A percentile compares a stretch with the other conserved stretches of the same genome.
Conservation (phyloP, 805 yeast genomes). For the Pichia exigua region DNA sequence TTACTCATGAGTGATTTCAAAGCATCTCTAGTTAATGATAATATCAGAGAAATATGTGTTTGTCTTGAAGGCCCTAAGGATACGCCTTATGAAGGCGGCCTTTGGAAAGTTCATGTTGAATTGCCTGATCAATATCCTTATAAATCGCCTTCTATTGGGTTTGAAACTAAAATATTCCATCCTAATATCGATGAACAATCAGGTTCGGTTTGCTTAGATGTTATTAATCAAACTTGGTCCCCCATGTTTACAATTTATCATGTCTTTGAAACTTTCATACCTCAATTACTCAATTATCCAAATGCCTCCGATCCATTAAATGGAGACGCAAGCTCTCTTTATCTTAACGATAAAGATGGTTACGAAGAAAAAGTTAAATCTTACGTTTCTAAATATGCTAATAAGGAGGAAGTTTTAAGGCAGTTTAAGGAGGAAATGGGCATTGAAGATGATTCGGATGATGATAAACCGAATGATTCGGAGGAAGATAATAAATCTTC, state of each 20-base stretch:
- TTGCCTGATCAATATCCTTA: slow-evolving; percentile 93
- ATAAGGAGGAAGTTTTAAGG: slow-evolving; percentile 26
- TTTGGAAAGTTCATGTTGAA: slow-evolving; percentile 88
- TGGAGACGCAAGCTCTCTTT: slow-evolving; percentile 77
- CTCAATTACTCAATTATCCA: slow-evolving; percentile 86
- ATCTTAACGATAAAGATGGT: slow-evolving; percentile 56
- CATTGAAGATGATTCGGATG: slow-evolving; percentile 13
- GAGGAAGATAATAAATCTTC: slow-evolving; percentile 14
- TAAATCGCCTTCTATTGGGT: slow-evolving; percentile 93
- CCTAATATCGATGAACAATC: slow-evolving; percentile 89
- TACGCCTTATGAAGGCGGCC: slow-evolving; percentile 84
- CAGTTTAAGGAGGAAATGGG: slow-evolving; percentile 18
- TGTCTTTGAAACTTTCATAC: slow-evolving; percentile 86
- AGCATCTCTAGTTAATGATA: slow-evolving; percentile 62
- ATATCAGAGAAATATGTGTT: slow-evolving; percentile 80
- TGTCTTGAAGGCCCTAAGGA: slow-evolving; percentile 80
- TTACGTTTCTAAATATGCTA: slow-evolving; percentile 68
- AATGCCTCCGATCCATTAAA: slow-evolving; percentile 92
- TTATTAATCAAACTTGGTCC: slow-evolving; percentile 95
- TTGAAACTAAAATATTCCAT: slow-evolving; percentile 83
- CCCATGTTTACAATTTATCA: slow-evolving; percentile 92
- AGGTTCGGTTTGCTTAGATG: slow-evolving; percentile 93
- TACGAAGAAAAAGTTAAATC: slow-evolving; percentile 65
- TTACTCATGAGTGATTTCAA: slow-evolving; percentile 90
- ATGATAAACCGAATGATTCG: slow-evolving; percentile 8